Evolutionary conservation across 331 rosid genomes (phyloP), one percentile per base, ranked within the genome.

Genomic region (Acacia pycnantha): DNA sequence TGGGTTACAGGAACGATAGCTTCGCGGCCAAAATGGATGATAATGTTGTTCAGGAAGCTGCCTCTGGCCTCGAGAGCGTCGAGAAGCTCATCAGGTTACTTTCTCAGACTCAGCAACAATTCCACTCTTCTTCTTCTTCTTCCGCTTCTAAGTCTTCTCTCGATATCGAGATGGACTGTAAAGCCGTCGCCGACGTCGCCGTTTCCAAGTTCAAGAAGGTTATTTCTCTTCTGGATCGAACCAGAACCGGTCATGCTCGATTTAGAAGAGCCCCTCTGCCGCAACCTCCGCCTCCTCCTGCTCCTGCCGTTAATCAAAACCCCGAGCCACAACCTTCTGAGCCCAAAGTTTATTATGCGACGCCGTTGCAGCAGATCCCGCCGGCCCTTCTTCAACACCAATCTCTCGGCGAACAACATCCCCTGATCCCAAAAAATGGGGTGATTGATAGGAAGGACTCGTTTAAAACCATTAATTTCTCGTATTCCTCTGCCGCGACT

Each of bases 311-410:
- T 3, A 13, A 8, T 59, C 90, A 68, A 15, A 41, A 14, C 44
- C 76, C 62, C 6, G 65, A 64, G 8, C 58, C 9, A 15, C 70
- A 71, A 5, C 53, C 69, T 16, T 48, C 87, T 5, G 89, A 86
- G 12, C 68, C 83, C 2, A 84, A 64, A 68, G 73, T 86, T 56
- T 90, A 69, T 74, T 75, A 81, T 43, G 94, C 92, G 2, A 91
- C 90, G 22, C 97, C 98, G 80, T 85, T 94, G 67, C 97, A 92
- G 90, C 98, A 91, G 89, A 92, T 94, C 92, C 97, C 94, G 0
- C 91, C 96, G 1, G 48, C 83, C 21, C 76, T 76, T 22, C 84
- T 77, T 10, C 89, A 18, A 2, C 37, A 75, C 14, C 78, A 65
- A 3, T 43, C 65, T 15, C 56, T 66, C 24, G 21, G 43, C 48